Conservation (phyloP, 2,329 filamentous ascomycete genomes). For the Fusarium incarnatum region DNA sequence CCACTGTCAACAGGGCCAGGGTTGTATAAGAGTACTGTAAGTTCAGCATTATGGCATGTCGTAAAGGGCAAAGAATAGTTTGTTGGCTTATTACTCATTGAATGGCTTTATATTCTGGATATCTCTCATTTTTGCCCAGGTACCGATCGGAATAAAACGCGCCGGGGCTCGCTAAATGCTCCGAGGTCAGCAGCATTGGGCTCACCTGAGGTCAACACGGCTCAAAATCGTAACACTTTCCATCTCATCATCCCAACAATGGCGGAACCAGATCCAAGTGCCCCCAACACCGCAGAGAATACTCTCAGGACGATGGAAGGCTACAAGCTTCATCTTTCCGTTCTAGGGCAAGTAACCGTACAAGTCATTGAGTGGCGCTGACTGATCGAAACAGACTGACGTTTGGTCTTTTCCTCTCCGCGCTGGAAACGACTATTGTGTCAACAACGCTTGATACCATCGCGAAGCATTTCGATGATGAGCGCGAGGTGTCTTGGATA, state of each 20-base stretch:
- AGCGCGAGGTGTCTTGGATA: neutral
- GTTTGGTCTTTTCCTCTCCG: neutral
- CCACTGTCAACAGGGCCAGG: neutral
- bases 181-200: neutral
- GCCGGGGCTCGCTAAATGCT: neutral
- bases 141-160: neutral
- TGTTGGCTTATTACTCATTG: no score
- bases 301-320: neutral
- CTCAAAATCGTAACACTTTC: neutral
- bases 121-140: rapidly evolving
- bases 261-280: neutral
- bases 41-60: neutral
- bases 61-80: neutral
- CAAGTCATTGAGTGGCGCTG: no score
- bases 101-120: neutral
- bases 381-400: neutral
- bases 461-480: neutral
- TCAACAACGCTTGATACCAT: neutral
- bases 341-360: neutral
- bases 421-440: neutral
- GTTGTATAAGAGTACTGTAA: neutral
- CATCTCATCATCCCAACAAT: neutral
- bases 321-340: neutral
- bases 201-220: neutral
- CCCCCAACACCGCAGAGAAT: neutral